Evolutionary conservation across 1,284 basidiomycete genomes (phyloP).

Genomic region (Boletus sp.): DNA sequence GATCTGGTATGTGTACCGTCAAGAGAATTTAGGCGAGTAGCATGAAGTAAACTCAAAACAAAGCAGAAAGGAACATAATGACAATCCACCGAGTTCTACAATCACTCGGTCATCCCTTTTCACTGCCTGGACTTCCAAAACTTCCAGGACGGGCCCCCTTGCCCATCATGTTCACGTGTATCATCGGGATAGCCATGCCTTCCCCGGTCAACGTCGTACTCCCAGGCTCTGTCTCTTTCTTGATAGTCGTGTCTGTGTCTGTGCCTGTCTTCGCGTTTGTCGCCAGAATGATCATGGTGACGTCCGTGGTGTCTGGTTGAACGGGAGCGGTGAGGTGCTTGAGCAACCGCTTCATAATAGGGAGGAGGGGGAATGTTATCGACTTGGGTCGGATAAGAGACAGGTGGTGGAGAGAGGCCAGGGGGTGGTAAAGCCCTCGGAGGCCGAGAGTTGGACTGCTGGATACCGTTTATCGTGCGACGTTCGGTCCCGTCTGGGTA

Average conservation of each 20-base stretch:
- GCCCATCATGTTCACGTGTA: slow-evolving; percentile 1
- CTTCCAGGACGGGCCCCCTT: slow-evolving; percentile 12
- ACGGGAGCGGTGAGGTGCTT: slow-evolving; percentile 16
- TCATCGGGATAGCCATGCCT: slow-evolving; percentile 11
- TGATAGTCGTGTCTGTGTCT: slow-evolving; percentile 13
- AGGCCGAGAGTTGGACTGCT: slow-evolving; percentile 40
- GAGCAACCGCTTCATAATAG: slow-evolving; percentile 20
- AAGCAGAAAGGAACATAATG: background rate
- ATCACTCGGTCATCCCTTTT: background rate
- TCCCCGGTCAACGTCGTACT: slow-evolving; percentile 4
- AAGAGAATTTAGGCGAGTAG: background rate
- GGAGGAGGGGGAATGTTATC: slow-evolving; percentile 14
- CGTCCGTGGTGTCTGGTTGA: slow-evolving; percentile 21
- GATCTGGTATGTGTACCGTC: background rate
- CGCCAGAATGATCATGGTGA: slow-evolving; percentile 7
- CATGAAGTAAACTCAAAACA: background rate
- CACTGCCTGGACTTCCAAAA: slow-evolving; percentile 14
- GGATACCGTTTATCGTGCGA: slow-evolving; percentile 64
- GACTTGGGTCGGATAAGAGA: slow-evolving; percentile 2
- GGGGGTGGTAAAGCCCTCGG: slow-evolving; percentile 11
- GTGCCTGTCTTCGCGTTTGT: slow-evolving; percentile 14
- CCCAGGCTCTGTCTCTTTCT: slow-evolving; percentile 10
- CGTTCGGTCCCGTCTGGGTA: slow-evolving; percentile 62
- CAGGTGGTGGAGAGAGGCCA: slow-evolving; percentile 8
- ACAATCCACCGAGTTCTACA: background rate